Evolutionary conservation across 169 alveolate species (phyloP).

Genomic region (Eimeria acervulina): DNA sequence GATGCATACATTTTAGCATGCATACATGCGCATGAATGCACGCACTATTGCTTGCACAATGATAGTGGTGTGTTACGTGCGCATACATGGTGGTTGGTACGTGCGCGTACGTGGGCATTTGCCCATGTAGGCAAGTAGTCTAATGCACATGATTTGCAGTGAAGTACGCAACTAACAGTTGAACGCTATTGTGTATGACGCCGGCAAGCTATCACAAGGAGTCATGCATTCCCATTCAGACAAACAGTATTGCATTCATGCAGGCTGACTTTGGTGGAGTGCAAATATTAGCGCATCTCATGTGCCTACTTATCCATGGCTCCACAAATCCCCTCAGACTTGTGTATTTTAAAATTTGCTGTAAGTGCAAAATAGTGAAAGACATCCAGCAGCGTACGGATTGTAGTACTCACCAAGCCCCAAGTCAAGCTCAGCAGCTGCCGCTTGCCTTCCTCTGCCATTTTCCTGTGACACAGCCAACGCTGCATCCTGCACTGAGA

Average conservation of each 20-base stretch:
- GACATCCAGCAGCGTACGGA: not conserved
- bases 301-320: not conserved
- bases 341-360: not conserved
- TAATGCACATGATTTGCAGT: not conserved
- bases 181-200: not conserved
- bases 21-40: not conserved
- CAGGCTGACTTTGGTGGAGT: not conserved
- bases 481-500: not conserved
- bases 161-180: not conserved
- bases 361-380: not conserved
- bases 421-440: slow-evolving; percentile 75
- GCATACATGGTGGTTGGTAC: not conserved
- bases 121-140: not conserved
- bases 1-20: not conserved
- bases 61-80: not conserved
- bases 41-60: not conserved
- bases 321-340: not conserved
- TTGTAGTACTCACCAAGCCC: slow-evolving; percentile 65
- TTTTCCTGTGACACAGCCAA: slow-evolving; percentile 17
- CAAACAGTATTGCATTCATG: not conserved
- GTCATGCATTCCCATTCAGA: not conserved
- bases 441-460: slow-evolving; percentile 66
- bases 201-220: not conserved
- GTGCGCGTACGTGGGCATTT: not conserved
- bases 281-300: not conserved